phyloP scores from a whole-genome alignment of 176 grass and related monocot species.

The Aegilops sharonensis region DNA sequence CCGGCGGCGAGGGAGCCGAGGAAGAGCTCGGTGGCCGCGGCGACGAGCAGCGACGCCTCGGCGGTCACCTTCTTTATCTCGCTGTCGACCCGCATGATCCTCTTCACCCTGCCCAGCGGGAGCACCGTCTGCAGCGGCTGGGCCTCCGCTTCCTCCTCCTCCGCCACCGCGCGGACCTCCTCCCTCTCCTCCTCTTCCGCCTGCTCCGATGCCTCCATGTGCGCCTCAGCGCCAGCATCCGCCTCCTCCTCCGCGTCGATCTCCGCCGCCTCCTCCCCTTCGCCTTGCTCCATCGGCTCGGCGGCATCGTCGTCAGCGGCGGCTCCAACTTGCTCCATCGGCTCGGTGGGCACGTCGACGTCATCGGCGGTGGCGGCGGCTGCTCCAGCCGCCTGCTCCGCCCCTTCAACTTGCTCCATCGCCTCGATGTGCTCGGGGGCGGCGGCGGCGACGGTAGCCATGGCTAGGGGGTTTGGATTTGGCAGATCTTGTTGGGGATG shows the following conservation, averaged over 20 bases:
- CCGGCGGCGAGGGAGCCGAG: slow-evolving; percentile 52
- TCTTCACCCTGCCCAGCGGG: slow-evolving; percentile 75
- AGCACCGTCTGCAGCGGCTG: slow-evolving; percentile 37
- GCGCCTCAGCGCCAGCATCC: background rate
- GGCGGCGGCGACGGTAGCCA: slow-evolving; percentile 13
- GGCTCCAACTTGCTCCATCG: background rate
- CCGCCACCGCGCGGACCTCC: background rate
- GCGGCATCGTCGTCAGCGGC: background rate
- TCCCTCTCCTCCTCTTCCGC: background rate
- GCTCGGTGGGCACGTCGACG: background rate
- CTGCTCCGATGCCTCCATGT: background rate
- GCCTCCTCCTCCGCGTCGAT: background rate
- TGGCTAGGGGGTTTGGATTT: slow-evolving; percentile 8
- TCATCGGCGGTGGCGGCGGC: background rate
- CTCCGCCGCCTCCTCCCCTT: background rate
- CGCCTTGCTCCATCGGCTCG: background rate
- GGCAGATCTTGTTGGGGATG: background rate
- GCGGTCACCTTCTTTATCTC: slow-evolving; percentile 79
- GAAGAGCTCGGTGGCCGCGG: slow-evolving; percentile 81
- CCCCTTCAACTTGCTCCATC: slow-evolving; percentile 7
- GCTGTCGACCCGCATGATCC: slow-evolving; percentile 76
- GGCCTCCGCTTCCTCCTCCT: background rate
- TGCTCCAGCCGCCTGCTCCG: background rate
- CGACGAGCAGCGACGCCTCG: slow-evolving; percentile 71
- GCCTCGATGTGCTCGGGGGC: background rate